Base-by-base conservation (phyloP, 1,284 basidiomycete species). In the Gomphus sp. region DNA sequence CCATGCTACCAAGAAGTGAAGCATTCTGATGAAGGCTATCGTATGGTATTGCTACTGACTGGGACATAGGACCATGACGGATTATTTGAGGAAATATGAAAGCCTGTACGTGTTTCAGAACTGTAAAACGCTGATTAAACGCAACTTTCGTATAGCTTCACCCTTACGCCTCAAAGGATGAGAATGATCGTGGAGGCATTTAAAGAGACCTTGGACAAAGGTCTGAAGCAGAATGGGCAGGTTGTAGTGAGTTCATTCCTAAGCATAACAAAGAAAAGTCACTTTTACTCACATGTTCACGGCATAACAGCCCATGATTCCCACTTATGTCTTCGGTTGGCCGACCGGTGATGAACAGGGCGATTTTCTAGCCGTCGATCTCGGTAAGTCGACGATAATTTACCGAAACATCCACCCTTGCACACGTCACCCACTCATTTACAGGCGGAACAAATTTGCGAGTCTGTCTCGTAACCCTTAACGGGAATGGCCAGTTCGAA, bases 241-340 rank as follows among this genome's bases (percentile, higher is more conserved):
- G 79, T 91, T 55, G 95, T 99, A 70, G 93, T 96, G 70, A 69
- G 93, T 85, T 61, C 66, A 41, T 55, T 16, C 10, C n/a, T 33
- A 8, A 7, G 36, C 47, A 22, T 22, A 22, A 22, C 41, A 59
- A 33, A 49, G 58, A 43, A 31, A 53, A 50, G 48, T 10, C 34
- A 28, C 56, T 25, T 9, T 33, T 61, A 41, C 59, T 63, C 22
- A 37, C 58, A 49, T 28, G 54, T 39, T 10, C 22, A 33, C 55
- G 14, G 47, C 36, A 48, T 34, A 22, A 52, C 49, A 91, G 88
- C 91, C 90, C 25, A 93, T 92, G 95, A 91, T 98, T 60, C 96
- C 97, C 4, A 94, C 96, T 0, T 99, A 80, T 72, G 96, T 99
- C 58, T 98, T 99, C 69, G 95, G 93, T 47, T 99, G 93, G 89